Conservation (phyloP, 306 rosid species). For the Quercus parvula region DNA sequence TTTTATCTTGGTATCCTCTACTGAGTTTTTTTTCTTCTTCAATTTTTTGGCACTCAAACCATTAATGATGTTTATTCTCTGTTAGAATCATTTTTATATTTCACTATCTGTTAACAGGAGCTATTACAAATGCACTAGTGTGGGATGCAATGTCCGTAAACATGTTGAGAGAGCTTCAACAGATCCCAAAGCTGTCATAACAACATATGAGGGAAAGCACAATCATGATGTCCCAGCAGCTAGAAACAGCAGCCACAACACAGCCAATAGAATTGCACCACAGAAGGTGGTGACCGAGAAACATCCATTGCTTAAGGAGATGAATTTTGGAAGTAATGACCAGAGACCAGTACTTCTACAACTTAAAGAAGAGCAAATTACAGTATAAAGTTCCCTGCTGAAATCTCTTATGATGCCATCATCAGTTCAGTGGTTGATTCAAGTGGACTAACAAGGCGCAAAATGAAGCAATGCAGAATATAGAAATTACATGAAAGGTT, state of each 20-base stretch:
- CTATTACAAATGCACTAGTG: slow-evolving; percentile 88
- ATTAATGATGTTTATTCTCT: background rate
- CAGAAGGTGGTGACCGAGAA: slow-evolving; percentile 41
- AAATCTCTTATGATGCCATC: background rate
- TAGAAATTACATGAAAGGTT: slow-evolving; percentile 34
- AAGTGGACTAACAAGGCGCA: slow-evolving; percentile 39
- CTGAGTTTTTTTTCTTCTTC: background rate
- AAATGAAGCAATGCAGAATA: slow-evolving; percentile 33
- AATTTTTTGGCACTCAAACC: background rate
- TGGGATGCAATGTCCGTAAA: slow-evolving; percentile 93
- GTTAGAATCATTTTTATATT: slow-evolving; percentile 9
- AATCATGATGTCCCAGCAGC: slow-evolving; percentile 90
- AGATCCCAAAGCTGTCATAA: slow-evolving; percentile 86
- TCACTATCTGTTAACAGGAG: slow-evolving; percentile 55
- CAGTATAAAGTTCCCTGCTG: slow-evolving; percentile 29
- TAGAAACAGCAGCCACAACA: slow-evolving; percentile 85
- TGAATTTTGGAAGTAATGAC: slow-evolving; percentile 53
- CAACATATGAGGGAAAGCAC: slow-evolving; percentile 91
- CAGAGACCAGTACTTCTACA: slow-evolving; percentile 65
- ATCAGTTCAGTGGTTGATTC: slow-evolving; percentile 26
- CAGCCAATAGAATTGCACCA: slow-evolving; percentile 48
- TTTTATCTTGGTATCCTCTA: background rate
- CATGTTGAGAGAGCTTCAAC: slow-evolving; percentile 95
- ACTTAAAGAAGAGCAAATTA: slow-evolving; percentile 72
- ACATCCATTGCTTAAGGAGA: slow-evolving; percentile 53